Percentiles rank a stretch among this genome's conserved stretches.
These are phyloP conservation scores for Suillus ampliporus DNA, from an alignment of 768 basidiomycete genomes.

Conservation along the genomic window DNA sequence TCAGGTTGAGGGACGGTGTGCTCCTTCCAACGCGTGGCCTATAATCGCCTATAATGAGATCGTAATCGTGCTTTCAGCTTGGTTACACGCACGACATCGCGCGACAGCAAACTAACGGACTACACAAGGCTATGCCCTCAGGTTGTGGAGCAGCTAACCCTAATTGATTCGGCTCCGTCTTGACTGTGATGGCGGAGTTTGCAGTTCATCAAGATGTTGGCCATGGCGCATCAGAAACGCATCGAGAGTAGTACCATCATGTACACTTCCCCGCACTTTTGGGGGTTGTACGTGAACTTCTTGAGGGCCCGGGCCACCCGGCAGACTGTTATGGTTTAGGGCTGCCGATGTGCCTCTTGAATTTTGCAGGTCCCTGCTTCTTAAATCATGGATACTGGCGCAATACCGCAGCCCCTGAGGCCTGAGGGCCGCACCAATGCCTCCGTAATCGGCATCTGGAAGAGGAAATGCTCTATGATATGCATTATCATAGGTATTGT, in stretches of 20 bases:
- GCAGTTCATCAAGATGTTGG: neutral
- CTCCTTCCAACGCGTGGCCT: neutral
- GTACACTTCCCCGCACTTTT: conserved; percentile 6
- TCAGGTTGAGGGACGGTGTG: neutral
- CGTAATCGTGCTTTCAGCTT: neutral
- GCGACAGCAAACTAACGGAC: neutral
- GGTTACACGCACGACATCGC: neutral
- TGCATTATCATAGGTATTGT: neutral
- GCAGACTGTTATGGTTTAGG: neutral
- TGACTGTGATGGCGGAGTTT: neutral
- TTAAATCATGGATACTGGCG: neutral
- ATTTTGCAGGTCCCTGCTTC: neutral
- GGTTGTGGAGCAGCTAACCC: neutral
- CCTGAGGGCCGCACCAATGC: neutral
- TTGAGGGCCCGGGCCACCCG: neutral
- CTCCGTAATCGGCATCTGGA: conserved; percentile 1
- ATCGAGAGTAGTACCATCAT: neutral
- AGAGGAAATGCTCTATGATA: neutral
- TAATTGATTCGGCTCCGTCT: neutral
- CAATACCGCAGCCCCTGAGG: neutral
- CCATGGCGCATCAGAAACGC: conserved; percentile 2
- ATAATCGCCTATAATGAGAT: neutral
- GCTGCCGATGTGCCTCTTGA: neutral
- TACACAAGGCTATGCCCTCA: conserved; percentile 3
- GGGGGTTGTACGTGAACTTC: neutral